These are phyloP conservation scores for Citrus medica DNA, from an alignment of 345 rosid species.

Conservation along the genomic window DNA sequence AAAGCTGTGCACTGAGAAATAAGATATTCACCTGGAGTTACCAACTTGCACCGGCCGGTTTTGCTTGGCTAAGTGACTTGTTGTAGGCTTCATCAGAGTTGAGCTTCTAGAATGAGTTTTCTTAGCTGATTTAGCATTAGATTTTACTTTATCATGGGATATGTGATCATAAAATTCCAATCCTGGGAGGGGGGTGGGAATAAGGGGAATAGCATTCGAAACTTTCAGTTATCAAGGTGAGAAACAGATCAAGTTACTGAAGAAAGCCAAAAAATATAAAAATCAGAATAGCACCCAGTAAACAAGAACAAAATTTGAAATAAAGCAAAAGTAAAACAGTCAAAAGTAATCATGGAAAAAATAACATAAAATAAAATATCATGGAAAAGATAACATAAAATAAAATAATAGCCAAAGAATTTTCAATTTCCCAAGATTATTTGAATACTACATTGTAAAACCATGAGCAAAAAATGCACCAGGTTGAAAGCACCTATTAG, in stretches of 20 bases:
- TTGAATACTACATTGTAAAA: background rate
- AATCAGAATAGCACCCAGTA: background rate
- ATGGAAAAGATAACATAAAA: background rate
- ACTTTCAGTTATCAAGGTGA: background rate
- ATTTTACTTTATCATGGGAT: slow-evolving; percentile 33
- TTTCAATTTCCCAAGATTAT: background rate
- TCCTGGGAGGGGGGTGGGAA: slow-evolving; percentile 30
- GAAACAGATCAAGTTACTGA: background rate
- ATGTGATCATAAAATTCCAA: slow-evolving; percentile 30
- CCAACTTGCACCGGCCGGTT: slow-evolving; percentile 32
- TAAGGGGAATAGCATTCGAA: background rate
- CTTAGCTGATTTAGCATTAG: slow-evolving; percentile 39
- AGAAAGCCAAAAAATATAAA: background rate
- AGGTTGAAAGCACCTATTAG: background rate
- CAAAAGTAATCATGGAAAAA: background rate
- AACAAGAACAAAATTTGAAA: background rate
- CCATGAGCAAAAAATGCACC: background rate
- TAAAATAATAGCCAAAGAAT: background rate
- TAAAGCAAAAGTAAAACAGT: slow-evolving; percentile 1
- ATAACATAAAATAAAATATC: background rate
- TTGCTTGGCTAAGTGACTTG: slow-evolving; percentile 83
- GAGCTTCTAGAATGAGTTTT: slow-evolving; percentile 58
- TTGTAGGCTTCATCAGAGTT: slow-evolving; percentile 94
- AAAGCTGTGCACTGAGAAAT: background rate
- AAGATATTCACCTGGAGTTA: slow-evolving; percentile 49